Percentiles rank a stretch among this genome's conserved stretches.
These are phyloP conservation scores for Suhomyces chickasaworum DNA, from an alignment of 1,139 yeast species.

Conservation along the genomic window DNA sequence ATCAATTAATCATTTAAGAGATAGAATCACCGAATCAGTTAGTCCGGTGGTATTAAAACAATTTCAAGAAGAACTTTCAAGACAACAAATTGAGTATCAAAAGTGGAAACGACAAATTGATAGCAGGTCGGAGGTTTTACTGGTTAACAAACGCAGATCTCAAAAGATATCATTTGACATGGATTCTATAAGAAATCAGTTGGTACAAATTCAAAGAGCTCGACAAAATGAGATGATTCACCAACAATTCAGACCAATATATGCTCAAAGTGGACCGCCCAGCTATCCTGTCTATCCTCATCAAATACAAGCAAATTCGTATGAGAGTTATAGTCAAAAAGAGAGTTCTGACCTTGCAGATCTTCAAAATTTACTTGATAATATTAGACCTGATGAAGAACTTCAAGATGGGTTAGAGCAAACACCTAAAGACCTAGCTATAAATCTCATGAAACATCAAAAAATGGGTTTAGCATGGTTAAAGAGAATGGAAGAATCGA, in stretches of 20 bases:
- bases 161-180: background rate
- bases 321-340: background rate
- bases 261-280: background rate
- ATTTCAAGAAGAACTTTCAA: constrained; percentile 2
- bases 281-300: background rate
- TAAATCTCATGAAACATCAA: constrained; percentile 79
- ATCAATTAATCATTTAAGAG: constrained; percentile 1
- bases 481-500: constrained; percentile 60
- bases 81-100: constrained; percentile 11
- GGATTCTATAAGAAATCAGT: constrained; percentile 1
- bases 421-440: constrained; percentile 71
- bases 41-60: constrained; percentile 1
- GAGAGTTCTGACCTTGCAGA: constrained; percentile 20
- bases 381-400: constrained; percentile 63
- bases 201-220: background rate
- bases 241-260: background rate
- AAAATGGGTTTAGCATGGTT: constrained; percentile 85
- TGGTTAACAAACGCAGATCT: constrained; percentile 1
- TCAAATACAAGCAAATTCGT: too few species aligned
- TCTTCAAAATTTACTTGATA: constrained; percentile 57
- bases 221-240: background rate
- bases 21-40: background rate
- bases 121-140: background rate
- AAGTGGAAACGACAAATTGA: constrained; percentile 4
- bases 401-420: constrained; percentile 45